Conservation (phyloP, 78 protist species). For the Planoprotostelium fungivorum region DNA sequence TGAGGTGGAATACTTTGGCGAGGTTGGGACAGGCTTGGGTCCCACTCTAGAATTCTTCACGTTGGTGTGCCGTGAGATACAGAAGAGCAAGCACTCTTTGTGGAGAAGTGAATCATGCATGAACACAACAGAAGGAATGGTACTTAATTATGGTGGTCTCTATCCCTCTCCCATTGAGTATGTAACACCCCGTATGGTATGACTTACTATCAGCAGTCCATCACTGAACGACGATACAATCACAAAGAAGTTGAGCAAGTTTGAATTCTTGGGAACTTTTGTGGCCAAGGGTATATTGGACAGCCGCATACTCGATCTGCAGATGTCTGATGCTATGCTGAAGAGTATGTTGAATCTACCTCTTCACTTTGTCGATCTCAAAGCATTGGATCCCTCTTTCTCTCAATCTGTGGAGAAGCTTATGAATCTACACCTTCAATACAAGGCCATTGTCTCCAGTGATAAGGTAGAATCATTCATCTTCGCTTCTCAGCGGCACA, state of each 20-base stretch:
- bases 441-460: slow-evolving; percentile 12
- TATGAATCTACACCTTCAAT: slow-evolving; percentile 9
- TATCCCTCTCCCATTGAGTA: background rate
- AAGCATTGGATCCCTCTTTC: slow-evolving; percentile 23
- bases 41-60: slow-evolving; percentile 86
- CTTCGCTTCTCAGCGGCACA: background rate
- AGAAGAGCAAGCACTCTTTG: slow-evolving; percentile 28
- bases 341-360: slow-evolving; percentile 33
- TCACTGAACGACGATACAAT: background rate
- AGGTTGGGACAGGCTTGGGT: slow-evolving; percentile 70
- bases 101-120: slow-evolving; percentile 33
- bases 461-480: background rate
- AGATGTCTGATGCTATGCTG: slow-evolving; percentile 50
- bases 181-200: background rate
- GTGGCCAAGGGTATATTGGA: slow-evolving; percentile 73
- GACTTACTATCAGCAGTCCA: background rate
- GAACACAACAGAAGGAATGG: background rate
- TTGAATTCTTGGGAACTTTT: slow-evolving; percentile 62
- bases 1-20: slow-evolving; percentile 84
- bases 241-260: slow-evolving; percentile 18
- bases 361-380: slow-evolving; percentile 36
- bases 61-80: slow-evolving; percentile 77
- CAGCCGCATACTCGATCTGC: slow-evolving; percentile 65
- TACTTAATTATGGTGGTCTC: slow-evolving; percentile 5
- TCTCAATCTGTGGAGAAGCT: slow-evolving; percentile 23